Conservation (phyloP, 345 rosid genomes). For the Ceriops decandra region DNA sequence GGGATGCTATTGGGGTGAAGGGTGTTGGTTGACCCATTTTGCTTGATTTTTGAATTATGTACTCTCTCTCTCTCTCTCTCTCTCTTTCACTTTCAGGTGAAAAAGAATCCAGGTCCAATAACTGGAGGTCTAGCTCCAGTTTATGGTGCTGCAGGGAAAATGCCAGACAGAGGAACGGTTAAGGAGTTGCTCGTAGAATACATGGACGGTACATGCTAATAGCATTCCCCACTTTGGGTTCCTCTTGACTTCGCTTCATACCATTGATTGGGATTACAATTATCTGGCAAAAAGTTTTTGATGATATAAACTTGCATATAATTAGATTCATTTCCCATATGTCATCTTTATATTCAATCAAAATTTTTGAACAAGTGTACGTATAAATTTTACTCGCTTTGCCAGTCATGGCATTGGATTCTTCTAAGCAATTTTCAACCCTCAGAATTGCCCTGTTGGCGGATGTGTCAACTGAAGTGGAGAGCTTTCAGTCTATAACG, state of each 20-base stretch:
- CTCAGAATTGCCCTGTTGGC: too few relatives aligned
- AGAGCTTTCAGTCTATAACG: too few relatives aligned
- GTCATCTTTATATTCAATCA: background rate
- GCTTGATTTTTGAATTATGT: background rate
- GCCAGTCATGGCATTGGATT: background rate
- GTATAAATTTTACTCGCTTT: background rate
- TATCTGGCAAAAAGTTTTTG: background rate
- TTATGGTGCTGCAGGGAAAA: conserved; percentile 90
- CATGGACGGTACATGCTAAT: conserved; percentile 80
- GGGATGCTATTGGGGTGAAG: background rate
- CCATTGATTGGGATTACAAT: background rate
- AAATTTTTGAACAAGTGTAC: too few relatives aligned
- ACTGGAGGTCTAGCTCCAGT: conserved; percentile 85
- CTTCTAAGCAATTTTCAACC: background rate
- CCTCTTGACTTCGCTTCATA: conserved; percentile 7
- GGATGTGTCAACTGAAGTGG: too few relatives aligned
- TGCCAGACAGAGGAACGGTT: conserved; percentile 87
- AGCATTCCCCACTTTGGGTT: background rate
- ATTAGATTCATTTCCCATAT: background rate
- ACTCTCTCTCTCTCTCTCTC: background rate
- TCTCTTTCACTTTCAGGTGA: conserved; percentile 41
- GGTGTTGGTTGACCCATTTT: background rate
- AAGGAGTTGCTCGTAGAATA: conserved; percentile 67
- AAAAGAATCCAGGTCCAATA: conserved; percentile 76
- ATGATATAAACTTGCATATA: background rate